Conservation (phyloP, 352 stramenopile genomes). For the Pelagophyceae sp. region DNA sequence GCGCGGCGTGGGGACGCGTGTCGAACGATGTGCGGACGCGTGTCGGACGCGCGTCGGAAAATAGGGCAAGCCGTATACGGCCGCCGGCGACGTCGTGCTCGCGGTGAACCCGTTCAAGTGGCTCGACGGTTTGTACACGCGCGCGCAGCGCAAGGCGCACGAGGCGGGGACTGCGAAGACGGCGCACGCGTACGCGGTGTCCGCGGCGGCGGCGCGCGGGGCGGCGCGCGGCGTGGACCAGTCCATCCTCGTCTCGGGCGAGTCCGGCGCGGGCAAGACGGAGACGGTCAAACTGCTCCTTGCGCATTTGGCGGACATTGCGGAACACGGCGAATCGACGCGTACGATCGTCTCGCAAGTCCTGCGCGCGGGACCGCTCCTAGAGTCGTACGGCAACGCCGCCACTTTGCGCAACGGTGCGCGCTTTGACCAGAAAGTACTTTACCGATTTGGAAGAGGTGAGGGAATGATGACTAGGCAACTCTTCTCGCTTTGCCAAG, state of each 20-base stretch:
- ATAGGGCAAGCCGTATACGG: conserved; percentile 84
- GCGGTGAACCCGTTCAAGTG: conserved; percentile 89
- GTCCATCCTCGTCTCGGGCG: conserved; percentile 83
- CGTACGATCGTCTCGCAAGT: conserved; percentile 34
- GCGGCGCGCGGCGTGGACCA: conserved; percentile 68
- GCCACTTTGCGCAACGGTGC: conserved; percentile 76
- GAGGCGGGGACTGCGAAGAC: background rate
- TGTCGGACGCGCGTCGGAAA: no score
- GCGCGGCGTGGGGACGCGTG: no score
- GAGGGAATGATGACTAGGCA: no score
- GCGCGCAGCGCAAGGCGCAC: conserved; percentile 9
- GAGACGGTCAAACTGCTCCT: conserved; percentile 88
- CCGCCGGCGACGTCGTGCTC: conserved; percentile 90
- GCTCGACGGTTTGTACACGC: conserved; percentile 35
- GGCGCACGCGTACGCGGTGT: conserved; percentile 30
- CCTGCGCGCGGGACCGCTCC: conserved; percentile 72
- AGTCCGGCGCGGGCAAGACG: no score
- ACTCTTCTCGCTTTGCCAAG: conserved; percentile 76
- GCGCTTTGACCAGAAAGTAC: no score
- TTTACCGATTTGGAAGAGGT: no score
- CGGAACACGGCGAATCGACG: conserved; percentile 54
- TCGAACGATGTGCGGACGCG: no score
- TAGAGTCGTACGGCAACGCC: conserved; percentile 77
- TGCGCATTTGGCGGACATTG: conserved; percentile 76
- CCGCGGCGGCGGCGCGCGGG: conserved; percentile 54